These are phyloP conservation scores for Neckera pumila DNA, from an alignment of 225 moss, liverwort and hornwort genomes.

Conservation along the genomic window DNA sequence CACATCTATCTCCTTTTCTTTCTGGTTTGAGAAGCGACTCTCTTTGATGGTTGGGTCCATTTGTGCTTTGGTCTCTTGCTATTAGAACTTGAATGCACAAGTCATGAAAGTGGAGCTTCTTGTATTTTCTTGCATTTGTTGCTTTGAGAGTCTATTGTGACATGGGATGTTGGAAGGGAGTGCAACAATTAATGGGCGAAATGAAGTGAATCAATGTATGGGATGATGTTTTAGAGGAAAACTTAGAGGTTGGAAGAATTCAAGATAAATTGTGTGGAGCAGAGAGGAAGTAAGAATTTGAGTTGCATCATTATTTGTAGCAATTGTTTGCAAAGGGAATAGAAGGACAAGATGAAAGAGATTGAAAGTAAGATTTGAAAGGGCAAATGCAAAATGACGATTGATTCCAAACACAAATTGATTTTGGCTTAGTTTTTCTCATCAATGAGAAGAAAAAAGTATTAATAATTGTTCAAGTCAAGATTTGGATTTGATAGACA, in stretches of 20 bases:
- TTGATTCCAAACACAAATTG: background rate
- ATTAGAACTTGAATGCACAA: background rate
- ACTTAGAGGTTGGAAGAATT: no score
- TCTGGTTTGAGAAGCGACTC: no score
- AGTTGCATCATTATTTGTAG: background rate
- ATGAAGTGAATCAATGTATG: background rate
- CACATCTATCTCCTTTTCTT: accelerated
- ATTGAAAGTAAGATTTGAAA: background rate
- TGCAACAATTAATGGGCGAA: no score
- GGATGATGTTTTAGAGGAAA: background rate
- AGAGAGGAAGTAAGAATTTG: background rate
- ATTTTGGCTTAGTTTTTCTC: background rate
- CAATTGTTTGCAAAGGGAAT: accelerated
- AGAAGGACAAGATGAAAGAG: no score
- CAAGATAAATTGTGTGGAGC: background rate
- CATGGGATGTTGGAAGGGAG: background rate
- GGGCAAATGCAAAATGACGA: background rate
- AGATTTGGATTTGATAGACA: background rate
- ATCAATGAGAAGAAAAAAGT: background rate
- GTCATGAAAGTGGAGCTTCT: background rate
- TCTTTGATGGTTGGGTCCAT: background rate
- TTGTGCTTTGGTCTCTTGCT: background rate
- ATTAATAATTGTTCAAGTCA: background rate
- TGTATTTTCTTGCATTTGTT: background rate
- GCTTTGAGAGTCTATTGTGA: no score